Conservation (phyloP, 1,284 basidiomycete genomes). For the Marasmius oreades region DNA sequence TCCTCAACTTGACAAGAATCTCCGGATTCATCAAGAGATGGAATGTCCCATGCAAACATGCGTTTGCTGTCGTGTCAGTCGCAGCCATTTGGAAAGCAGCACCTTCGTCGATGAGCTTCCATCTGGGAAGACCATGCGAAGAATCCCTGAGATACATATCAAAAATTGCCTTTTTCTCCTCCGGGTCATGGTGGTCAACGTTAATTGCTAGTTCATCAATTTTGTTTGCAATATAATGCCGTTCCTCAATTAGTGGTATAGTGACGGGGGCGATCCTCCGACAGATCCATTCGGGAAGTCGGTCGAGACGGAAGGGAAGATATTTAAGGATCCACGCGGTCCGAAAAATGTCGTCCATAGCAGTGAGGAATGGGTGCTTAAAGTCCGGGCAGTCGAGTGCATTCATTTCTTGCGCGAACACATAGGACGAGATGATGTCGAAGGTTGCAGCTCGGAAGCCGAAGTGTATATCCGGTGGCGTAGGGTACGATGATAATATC, state of each 20-base stretch:
- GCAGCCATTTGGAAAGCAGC: constrained; percentile 8
- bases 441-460: constrained; percentile 16
- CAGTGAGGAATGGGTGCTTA: constrained; percentile 18
- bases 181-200: not conserved
- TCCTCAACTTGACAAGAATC: constrained; percentile 5
- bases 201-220: not conserved
- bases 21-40: constrained; percentile 9
- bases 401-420: constrained; percentile 20
- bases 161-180: not conserved
- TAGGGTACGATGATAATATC: not conserved
- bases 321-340: constrained; percentile 16
- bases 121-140: not conserved
- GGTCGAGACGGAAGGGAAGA: constrained; percentile 12
- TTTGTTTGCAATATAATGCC: not conserved
- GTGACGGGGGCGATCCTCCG: not conserved
- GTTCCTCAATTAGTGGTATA: not conserved
- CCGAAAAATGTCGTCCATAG: constrained; percentile 13
- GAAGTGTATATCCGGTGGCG: constrained; percentile 9
- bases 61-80: constrained; percentile 12
- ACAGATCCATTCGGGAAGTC: not conserved
- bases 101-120: constrained; percentile 14
- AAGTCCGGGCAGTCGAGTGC: constrained; percentile 21
- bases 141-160: constrained; percentile 1
- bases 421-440: constrained; percentile 25
- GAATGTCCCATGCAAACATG: constrained; percentile 12